These are phyloP conservation scores for Verticillium albo-atrum DNA, from an alignment of 2,329 filamentous ascomycete genomes.

Conservation along the genomic window DNA sequence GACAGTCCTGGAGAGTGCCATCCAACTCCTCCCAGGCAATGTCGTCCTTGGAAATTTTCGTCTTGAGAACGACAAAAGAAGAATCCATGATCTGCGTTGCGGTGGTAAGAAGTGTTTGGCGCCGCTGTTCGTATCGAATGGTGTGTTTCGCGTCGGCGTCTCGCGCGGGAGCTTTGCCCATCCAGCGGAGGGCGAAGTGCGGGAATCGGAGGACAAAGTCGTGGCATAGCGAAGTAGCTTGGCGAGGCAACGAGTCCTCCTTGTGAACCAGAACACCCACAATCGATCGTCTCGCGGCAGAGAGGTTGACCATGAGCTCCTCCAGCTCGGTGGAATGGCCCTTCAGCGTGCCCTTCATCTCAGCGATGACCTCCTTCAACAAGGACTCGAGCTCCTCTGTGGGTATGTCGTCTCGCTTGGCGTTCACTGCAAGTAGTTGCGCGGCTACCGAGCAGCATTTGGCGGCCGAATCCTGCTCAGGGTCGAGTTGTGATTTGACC, in stretches of 20 bases:
- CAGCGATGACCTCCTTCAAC: constrained; percentile 44
- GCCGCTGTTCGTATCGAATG: constrained; percentile 57
- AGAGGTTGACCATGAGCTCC: constrained; percentile 54
- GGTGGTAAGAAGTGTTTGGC: constrained; percentile 45
- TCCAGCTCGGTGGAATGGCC: constrained; percentile 57
- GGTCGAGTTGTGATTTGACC: constrained; percentile 32
- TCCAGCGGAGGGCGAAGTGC: constrained; percentile 56
- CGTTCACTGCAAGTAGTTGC: constrained; percentile 48
- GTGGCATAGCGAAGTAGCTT: constrained; percentile 38
- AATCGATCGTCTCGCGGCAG: constrained; percentile 48
- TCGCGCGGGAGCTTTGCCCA: constrained; percentile 51
- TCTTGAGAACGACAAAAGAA: constrained; percentile 51
- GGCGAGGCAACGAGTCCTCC: constrained; percentile 11
- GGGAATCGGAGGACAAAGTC: constrained; percentile 54
- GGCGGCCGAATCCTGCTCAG: constrained; percentile 40
- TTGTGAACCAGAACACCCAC: constrained; percentile 39
- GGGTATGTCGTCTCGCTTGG: constrained; percentile 38
- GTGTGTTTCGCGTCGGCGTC: constrained; percentile 51
- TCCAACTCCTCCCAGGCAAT: constrained; percentile 53
- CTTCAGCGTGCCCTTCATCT: constrained; percentile 54
- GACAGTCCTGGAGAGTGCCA: constrained; percentile 51
- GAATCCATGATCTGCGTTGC: constrained; percentile 58
- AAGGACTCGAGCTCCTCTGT: constrained; percentile 33
- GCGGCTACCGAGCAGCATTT: constrained; percentile 49
- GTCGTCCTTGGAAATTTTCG: constrained; percentile 40